These are phyloP conservation scores for Nicotiana tabacum DNA, from an alignment of 257 asterid genomes.

Conservation along the genomic window DNA sequence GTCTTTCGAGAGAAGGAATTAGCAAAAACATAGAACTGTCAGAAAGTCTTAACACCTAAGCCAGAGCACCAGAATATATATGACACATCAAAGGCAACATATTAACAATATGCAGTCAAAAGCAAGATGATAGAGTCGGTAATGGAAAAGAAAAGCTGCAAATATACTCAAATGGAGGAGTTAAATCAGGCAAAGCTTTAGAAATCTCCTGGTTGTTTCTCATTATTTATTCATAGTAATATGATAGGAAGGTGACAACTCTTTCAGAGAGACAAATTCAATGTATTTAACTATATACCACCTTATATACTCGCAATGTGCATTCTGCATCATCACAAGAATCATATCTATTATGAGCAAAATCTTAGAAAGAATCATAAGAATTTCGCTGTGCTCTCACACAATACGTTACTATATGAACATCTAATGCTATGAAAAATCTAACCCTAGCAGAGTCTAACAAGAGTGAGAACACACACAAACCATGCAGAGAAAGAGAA, in stretches of 20 bases:
- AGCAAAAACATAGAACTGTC: neutral
- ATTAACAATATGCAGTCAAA: neutral
- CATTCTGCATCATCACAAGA: conserved; percentile 5
- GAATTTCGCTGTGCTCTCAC: conserved; percentile 27
- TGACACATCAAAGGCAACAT: neutral
- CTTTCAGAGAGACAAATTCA: conserved; percentile 19
- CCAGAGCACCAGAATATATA: neutral
- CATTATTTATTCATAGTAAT: neutral
- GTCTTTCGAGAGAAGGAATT: neutral
- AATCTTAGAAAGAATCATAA: conserved; percentile 22
- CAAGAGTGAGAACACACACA: conserved; percentile 25
- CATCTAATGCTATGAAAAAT: conserved; percentile 32
- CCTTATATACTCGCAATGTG: conserved; percentile 11
- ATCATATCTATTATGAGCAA: conserved; percentile 6
- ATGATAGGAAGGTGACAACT: neutral
- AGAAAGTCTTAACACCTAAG: neutral
- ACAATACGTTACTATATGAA: conserved; percentile 35
- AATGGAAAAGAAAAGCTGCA: neutral
- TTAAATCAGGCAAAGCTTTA: neutral
- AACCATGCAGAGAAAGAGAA: conserved; percentile 24
- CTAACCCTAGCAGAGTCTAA: conserved; percentile 9
- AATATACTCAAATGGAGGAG: neutral
- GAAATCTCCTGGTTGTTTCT: neutral
- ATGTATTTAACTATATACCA: conserved; percentile 14
- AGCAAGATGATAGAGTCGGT: neutral